Evolutionary conservation across 306 rosid genomes (phyloP).

Genomic region (Vachellia collinsii): DNA sequence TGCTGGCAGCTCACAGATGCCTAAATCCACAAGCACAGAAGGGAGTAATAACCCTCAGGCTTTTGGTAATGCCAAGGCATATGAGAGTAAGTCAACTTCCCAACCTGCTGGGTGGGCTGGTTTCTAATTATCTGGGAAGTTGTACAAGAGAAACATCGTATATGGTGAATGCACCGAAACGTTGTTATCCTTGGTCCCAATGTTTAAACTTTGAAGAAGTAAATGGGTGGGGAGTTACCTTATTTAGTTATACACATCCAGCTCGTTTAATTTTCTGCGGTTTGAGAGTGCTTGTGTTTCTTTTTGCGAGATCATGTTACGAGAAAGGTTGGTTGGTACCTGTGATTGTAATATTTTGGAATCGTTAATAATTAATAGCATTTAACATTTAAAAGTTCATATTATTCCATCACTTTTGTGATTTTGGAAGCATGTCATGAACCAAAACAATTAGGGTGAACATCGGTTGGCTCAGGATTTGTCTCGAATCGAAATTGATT

Average conservation of each 20-base stretch:
- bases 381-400: no score
- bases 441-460: no score
- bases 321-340: background rate
- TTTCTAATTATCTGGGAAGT: constrained; percentile 51
- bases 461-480: no score
- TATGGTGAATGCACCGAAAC: no score
- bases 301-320: constrained; percentile 40
- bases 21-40: constrained; percentile 45
- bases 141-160: background rate
- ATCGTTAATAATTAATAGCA: background rate
- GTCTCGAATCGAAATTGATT: no score
- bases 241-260: constrained; percentile 21
- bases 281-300: constrained; percentile 52
- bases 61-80: constrained; percentile 49
- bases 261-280: constrained; percentile 43
- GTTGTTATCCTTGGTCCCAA: constrained; percentile 9
- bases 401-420: no score
- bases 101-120: constrained; percentile 99
- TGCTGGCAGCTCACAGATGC: constrained; percentile 57
- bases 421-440: no score
- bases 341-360: background rate
- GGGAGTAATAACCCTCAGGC: constrained; percentile 55
- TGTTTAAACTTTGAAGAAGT: constrained; percentile 26
- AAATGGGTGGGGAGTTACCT: constrained; percentile 34
- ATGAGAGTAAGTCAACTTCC: constrained; percentile 60